Base-by-base conservation (phyloP, 2,329 filamentous ascomycete genomes). In the Xylariaceae sp. region DNA sequence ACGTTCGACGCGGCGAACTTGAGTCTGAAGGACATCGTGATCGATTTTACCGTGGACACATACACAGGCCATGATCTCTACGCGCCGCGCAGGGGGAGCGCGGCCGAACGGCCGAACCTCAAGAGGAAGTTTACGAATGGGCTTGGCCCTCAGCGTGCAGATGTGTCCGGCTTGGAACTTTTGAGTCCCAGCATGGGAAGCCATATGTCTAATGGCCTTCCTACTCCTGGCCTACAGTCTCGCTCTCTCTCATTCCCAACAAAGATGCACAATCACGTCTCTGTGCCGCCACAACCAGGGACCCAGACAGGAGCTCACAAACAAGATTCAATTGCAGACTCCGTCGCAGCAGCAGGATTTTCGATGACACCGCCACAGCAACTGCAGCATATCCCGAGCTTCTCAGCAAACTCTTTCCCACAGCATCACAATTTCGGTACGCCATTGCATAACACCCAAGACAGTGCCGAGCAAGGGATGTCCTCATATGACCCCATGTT, bases 1-100 rank as follows among this genome's bases (percentile, higher is more conserved):
- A 73, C 68, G 5, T 88, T 94, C 47, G 88, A 94, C 59, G 82
- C 86, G 1, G 83, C 87, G 1, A 87, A 90, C 61, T 74, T 92
- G 35, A 85, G 80, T 14, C 80, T 94, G 47, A 71, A 80, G 1
- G 87, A 92, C 58, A 77, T 86, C 1, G 68, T 77, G 7, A 69
- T 84, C 12, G 85, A 89, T 54, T 77, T 78, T 39, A 69, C 77
- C 2, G 73, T 79, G 12, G 82, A 87, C 58, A 72, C 76, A 46
- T 82, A 78, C 47, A 67, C 71, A 0, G 72, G 71, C 0, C 71
- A 76, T 44, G 77, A 75, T 46, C 58, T 78, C 1, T 77, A 78
- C 47, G 70, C 72, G 1, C 68, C 71, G 1, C 71, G 71, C 44
- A 59, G 59, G 5, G 65, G 61, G 5, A 58, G 62, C 11, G 52